These are phyloP conservation scores for Prototheca stagnorum DNA, from an alignment of 163 green algal genomes.

Conservation along the genomic window DNA sequence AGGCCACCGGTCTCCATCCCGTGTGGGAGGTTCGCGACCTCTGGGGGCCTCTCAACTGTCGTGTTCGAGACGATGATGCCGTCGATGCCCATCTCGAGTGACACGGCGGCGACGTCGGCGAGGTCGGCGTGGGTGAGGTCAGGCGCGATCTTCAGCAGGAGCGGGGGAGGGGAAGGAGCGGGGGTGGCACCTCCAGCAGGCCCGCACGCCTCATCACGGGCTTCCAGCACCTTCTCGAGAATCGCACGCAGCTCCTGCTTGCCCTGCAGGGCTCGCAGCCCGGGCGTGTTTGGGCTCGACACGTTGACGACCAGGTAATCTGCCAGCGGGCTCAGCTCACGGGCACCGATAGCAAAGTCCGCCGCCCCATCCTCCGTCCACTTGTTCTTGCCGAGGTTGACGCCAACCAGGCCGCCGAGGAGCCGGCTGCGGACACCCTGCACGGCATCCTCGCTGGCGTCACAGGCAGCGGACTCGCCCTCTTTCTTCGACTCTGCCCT, in stretches of 20 bases:
- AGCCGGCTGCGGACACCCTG: neutral
- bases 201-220: conserved; percentile 41
- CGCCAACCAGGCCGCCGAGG: conserved; percentile 48
- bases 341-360: conserved; percentile 69
- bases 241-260: conserved; percentile 55
- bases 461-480: no score
- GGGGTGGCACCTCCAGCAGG: neutral
- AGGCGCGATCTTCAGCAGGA: conserved; percentile 93
- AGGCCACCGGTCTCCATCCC: conserved; percentile 60
- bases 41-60: conserved; percentile 67
- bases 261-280: conserved; percentile 74
- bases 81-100: conserved; percentile 47
- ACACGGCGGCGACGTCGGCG: conserved; percentile 71
- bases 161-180: conserved; percentile 47
- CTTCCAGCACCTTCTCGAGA: conserved; percentile 44
- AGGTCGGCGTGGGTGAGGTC: conserved; percentile 72
- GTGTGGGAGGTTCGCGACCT: conserved; percentile 33
- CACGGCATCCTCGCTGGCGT: no score
- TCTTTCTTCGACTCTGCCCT: no score
- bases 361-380: conserved; percentile 54
- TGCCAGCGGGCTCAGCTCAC: conserved; percentile 45
- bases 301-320: conserved; percentile 95
- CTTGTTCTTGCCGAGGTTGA: conserved; percentile 99
- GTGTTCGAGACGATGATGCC: conserved; percentile 91
- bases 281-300: conserved; percentile 90